A percentile compares a stretch with the other conserved stretches of the same genome.
phyloP scores from a whole-genome alignment of 192 early-diverging fungal genomes.

The Backusella parvicylindrica region DNA sequence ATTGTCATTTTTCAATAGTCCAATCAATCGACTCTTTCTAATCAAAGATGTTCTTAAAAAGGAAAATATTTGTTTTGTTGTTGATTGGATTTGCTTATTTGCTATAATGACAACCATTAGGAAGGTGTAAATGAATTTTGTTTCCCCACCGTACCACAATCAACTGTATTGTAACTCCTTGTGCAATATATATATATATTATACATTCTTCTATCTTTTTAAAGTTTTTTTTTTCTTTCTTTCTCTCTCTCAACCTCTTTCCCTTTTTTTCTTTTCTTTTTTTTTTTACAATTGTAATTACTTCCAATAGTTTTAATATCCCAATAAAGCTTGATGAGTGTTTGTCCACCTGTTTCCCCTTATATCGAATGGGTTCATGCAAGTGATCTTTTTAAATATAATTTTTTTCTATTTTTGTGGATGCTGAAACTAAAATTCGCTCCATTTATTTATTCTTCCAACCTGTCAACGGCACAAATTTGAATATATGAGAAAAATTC shows the following conservation, averaged over 20 bases:
- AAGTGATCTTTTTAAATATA: neutral
- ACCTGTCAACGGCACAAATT: neutral
- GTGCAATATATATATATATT: neutral
- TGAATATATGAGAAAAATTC: neutral
- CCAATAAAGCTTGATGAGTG: neutral
- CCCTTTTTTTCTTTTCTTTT: neutral
- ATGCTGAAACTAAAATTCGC: slow-evolving; percentile 1
- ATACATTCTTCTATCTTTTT: neutral
- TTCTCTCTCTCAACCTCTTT: neutral
- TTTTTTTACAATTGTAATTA: neutral
- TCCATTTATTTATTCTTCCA: neutral
- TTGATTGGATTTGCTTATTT: neutral
- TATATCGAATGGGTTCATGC: slow-evolving; percentile 16
- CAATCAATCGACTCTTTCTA: neutral
- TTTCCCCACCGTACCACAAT: neutral
- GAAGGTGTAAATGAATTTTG: neutral
- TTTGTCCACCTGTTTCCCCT: neutral
- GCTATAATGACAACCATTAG: slow-evolving; percentile 3
- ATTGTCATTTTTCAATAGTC: neutral
- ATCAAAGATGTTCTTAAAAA: neutral
- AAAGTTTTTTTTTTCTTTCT: neutral
- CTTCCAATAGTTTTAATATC: neutral
- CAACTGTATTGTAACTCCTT: neutral
- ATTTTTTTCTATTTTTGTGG: neutral
- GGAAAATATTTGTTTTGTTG: neutral